Conservation (phyloP, 495 filamentous ascomycete genomes). For the Trichodelitschia bisporula region DNA sequence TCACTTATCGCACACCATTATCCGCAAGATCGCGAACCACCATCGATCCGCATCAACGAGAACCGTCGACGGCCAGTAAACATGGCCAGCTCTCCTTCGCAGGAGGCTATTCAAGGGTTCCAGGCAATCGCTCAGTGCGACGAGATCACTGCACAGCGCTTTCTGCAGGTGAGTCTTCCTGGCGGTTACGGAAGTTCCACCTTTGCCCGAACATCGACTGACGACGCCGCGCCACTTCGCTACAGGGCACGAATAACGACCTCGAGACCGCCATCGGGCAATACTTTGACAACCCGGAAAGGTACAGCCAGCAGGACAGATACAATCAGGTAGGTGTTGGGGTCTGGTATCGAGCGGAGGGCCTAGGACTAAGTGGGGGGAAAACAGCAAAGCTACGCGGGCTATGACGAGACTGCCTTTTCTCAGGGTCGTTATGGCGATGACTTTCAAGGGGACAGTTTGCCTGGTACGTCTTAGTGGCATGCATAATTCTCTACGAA, state of each 20-base stretch:
- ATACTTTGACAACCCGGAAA: conserved; percentile 40
- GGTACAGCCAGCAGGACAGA: no score
- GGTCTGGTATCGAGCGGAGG: background rate
- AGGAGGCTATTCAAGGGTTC: background rate
- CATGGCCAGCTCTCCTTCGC: background rate
- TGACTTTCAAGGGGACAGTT: background rate
- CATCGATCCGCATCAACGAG: no score
- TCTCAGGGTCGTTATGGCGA: background rate
- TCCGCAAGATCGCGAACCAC: no score
- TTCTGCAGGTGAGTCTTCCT: background rate
- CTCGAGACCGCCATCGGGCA: background rate
- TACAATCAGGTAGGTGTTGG: conserved; percentile 20
- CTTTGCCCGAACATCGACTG: no score
- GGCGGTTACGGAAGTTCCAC: background rate
- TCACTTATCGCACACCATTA: no score
- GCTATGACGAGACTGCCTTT: background rate
- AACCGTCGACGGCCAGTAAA: background rate
- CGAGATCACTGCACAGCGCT: background rate
- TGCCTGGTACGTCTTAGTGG: background rate
- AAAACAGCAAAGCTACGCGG: background rate
- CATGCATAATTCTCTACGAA: background rate
- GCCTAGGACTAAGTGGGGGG: background rate
- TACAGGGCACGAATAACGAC: background rate
- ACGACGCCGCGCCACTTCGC: no score
- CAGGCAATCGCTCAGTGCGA: background rate